phyloP scores from a whole-genome alignment of 768 basidiomycete species.

The Inosperma sp. region DNA sequence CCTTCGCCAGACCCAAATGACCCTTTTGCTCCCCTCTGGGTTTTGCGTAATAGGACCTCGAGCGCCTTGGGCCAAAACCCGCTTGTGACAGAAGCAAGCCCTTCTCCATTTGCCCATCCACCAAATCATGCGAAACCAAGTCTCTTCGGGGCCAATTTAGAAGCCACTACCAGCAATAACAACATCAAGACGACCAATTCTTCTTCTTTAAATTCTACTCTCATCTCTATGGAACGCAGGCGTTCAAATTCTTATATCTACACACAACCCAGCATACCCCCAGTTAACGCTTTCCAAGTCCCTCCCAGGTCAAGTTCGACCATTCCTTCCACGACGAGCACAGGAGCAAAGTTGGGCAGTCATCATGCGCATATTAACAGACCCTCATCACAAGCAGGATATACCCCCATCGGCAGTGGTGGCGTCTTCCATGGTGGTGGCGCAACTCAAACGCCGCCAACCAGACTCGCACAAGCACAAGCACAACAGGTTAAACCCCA shows the following conservation, averaged over 20 bases:
- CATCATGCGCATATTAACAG: not conserved
- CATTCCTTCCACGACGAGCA: not conserved
- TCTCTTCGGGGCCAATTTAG: not conserved
- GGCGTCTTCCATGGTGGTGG: slow-evolving; percentile 1
- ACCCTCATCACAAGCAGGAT: not conserved
- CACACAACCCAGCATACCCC: not conserved
- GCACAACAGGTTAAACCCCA: not conserved
- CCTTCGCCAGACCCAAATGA: slow-evolving; percentile 64
- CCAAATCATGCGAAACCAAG: slow-evolving; percentile 4
- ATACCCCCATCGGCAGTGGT: not conserved
- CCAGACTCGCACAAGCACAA: not conserved
- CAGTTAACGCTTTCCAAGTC: too few species aligned
- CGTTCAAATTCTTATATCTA: slow-evolving; percentile 12
- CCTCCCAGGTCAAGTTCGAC: slow-evolving; percentile 7
- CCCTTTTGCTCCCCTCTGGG: slow-evolving; percentile 66
- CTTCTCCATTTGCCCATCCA: slow-evolving; percentile 5
- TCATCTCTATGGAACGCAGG: slow-evolving; percentile 10
- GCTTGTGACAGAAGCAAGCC: slow-evolving; percentile 14
- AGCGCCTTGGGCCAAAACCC: slow-evolving; percentile 31
- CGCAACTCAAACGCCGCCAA: too few species aligned
- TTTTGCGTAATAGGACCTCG: slow-evolving; percentile 55
- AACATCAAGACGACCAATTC: too few species aligned
- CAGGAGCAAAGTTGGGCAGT: not conserved
- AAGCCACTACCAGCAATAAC: slow-evolving; percentile 2
- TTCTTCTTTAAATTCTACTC: not conserved